These are phyloP conservation scores for Fusarium oxysporum DNA, from an alignment of 2,329 filamentous ascomycete species.

Conservation along the genomic window DNA sequence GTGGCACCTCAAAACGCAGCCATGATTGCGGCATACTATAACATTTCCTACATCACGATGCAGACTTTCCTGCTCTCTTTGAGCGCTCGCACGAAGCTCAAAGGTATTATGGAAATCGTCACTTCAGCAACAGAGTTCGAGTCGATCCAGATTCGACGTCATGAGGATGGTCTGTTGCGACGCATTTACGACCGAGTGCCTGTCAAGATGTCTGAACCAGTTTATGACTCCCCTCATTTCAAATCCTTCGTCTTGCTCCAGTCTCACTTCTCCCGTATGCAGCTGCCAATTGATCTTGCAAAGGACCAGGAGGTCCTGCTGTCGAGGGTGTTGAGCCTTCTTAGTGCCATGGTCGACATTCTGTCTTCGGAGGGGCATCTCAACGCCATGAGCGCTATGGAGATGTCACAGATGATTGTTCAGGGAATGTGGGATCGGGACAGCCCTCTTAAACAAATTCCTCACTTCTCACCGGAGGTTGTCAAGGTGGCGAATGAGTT, in stretches of 20 bases:
- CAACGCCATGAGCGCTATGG: conserved; percentile 98
- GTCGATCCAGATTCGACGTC: conserved; percentile 90
- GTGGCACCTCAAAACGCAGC: conserved; percentile 92
- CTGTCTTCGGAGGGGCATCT: conserved; percentile 95
- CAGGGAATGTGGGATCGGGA: conserved; percentile 99
- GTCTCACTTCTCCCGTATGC: conserved; percentile 97
- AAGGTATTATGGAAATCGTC: conserved; percentile 96
- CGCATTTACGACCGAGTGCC: conserved; percentile 95
- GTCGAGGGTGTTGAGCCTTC: conserved; percentile 83
- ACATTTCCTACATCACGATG: conserved; percentile 99
- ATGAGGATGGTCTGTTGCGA: conserved; percentile 87
- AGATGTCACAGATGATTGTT: conserved; percentile 99
- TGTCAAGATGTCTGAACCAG: conserved; percentile 90
- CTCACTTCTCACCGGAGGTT: conserved; percentile 87
- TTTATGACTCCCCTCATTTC: conserved; percentile 95
- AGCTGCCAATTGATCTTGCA: conserved; percentile 91
- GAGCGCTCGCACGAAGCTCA: conserved; percentile 89
- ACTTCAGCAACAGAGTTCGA: conserved; percentile 98
- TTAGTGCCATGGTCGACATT: conserved; percentile 94
- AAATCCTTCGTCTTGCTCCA: conserved; percentile 98
- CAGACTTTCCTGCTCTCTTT: conserved; percentile 96
- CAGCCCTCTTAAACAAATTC: conserved; percentile 96
- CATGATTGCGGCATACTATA: conserved; percentile 99
- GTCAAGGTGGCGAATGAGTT: conserved; percentile 85
- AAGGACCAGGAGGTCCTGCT: conserved; percentile 95